Conservation (phyloP, 139 green algal genomes). For the Eudorina sp. region DNA sequence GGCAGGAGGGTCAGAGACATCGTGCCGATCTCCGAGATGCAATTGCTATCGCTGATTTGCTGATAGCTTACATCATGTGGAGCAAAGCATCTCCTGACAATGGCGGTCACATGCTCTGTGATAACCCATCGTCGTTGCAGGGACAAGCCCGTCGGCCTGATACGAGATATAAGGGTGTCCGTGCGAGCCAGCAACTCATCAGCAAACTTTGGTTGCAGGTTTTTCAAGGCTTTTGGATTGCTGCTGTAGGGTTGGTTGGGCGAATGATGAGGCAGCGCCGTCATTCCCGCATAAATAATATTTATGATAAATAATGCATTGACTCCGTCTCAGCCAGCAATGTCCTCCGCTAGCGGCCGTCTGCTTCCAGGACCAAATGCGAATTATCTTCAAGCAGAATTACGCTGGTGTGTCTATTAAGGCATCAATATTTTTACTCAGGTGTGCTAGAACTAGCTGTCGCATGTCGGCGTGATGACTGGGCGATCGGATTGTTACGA, state of each 20-base stretch:
- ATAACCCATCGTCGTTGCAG: conserved; percentile 22
- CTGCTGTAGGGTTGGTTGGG: conserved; percentile 19
- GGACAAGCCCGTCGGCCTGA: conserved; percentile 14
- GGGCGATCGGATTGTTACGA: too few relatives aligned
- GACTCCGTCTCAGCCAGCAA: too few relatives aligned
- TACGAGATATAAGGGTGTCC: conserved; percentile 14
- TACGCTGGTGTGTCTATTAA: too few relatives aligned
- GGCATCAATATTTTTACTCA: too few relatives aligned
- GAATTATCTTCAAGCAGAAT: too few relatives aligned
- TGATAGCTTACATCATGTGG: conserved; percentile 34
- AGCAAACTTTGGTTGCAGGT: not conserved
- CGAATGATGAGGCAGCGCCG: not conserved
- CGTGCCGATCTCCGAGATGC: not conserved
- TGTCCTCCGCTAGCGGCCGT: too few relatives aligned
- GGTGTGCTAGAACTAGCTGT: too few relatives aligned
- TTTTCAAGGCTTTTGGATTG: not conserved
- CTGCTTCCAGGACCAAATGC: too few relatives aligned
- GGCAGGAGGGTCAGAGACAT: not conserved
- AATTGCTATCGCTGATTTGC: not conserved
- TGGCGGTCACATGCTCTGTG: conserved; percentile 14
- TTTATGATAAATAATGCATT: too few relatives aligned
- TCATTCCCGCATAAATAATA: not conserved
- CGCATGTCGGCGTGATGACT: too few relatives aligned
- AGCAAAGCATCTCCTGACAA: conserved; percentile 18
- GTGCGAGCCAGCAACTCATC: conserved; percentile 26